Evolutionary conservation across 2,329 filamentous ascomycete species (phyloP), one percentile per base, ranked within the genome.

Genomic region (Ilyonectria destructans): DNA sequence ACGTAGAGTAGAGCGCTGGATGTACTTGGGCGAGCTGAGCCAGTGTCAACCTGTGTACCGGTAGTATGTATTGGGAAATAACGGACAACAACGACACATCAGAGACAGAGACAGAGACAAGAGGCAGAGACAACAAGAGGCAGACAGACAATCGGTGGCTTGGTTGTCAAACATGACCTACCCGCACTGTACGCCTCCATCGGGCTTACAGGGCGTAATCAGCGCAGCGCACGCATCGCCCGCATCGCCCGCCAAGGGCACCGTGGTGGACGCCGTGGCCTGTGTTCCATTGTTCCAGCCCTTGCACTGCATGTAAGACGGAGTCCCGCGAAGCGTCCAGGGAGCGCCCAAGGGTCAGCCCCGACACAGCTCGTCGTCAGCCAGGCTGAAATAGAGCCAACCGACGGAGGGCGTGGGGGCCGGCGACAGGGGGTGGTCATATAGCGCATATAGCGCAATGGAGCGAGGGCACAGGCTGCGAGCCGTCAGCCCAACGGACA

Each of bases 221-320:
- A 17, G 48, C 40, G 40, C 40, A 43, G 40, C 10, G 37, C 37
- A 43, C 15, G 8, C 26, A 26, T 26, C 26, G 26, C 26, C 26
- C 26, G n/a, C 40, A 43, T 17, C 15, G 17, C 40, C 17, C 40
- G 40, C 40, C n/a, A 26, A 49, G 21, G 46, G 31, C 51, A n/a
- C 48, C 31, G 48, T 51, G 48, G 23, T 23, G 46, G 15, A 9
- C 31, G 31, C 12, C 31, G 31, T 33, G 7, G 31, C 31, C 31
- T 33, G 31, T 33, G 49, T 54, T 35, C 49, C 48, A 19, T 19
- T 33, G 40, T 19, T 33, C 26, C 49, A 52, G 26, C 29, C 31
- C 26, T 51, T 51, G 46, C 45, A n/a, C 49, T 62, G 59, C 59
- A 62, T 62, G 59, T 62, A 62, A 62, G 59, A 62, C 59, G 59